phyloP scores from a whole-genome alignment of 2,329 filamentous ascomycete species.

The Clarireedia homoeocarpa region DNA sequence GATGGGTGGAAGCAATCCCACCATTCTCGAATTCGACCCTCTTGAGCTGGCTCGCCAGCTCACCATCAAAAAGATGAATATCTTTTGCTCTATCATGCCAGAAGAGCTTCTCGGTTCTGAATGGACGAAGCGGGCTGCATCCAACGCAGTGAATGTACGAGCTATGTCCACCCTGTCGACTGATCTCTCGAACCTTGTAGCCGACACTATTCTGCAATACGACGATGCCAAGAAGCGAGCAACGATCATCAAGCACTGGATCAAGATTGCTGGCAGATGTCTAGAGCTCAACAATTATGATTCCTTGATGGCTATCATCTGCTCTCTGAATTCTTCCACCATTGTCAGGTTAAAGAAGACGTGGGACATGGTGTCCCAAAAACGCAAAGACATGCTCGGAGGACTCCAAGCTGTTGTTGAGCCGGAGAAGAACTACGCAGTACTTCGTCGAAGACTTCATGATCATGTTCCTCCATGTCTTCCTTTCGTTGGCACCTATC shows the following conservation, averaged over 20 bases:
- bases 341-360: conserved; percentile 83
- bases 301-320: conserved; percentile 93
- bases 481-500: conserved; percentile 91
- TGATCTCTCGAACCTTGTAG: conserved; percentile 84
- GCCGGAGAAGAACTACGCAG: conserved; percentile 82
- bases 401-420: conserved; percentile 79
- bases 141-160: conserved; percentile 79
- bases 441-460: conserved; percentile 73
- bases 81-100: conserved; percentile 87
- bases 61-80: conserved; percentile 81
- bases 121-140: conserved; percentile 84
- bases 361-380: conserved; percentile 81
- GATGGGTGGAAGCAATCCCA: conserved; percentile 59
- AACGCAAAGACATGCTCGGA: conserved; percentile 73
- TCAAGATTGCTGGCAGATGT: conserved; percentile 84
- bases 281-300: conserved; percentile 93
- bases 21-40: conserved; percentile 83
- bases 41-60: conserved; percentile 87
- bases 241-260: conserved; percentile 90
- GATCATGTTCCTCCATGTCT: conserved; percentile 86
- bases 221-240: conserved; percentile 92
- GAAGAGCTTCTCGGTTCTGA: conserved; percentile 87
- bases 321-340: conserved; percentile 84
- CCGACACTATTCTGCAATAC: conserved; percentile 81
- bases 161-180: conserved; percentile 91